These are phyloP conservation scores for Tilletia caries DNA, from an alignment of 1,284 basidiomycete genomes.

Conservation along the genomic window DNA sequence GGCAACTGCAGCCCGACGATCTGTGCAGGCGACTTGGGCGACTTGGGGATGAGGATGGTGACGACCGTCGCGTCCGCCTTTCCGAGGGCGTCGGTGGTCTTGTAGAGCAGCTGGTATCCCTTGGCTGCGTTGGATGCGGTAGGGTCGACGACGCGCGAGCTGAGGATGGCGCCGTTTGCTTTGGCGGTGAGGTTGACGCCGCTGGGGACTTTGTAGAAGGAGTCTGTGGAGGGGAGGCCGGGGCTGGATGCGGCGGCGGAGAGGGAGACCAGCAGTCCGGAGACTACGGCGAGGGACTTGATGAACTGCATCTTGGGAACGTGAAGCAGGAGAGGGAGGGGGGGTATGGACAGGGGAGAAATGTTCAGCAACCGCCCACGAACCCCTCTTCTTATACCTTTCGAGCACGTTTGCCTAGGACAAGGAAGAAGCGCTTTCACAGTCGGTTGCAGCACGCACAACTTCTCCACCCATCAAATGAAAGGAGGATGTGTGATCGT, in stretches of 20 bases:
- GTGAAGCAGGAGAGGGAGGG: background rate
- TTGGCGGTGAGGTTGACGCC: slow-evolving; percentile 19
- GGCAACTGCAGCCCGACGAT: slow-evolving; percentile 10
- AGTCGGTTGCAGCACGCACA: no score
- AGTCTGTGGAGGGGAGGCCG: slow-evolving; percentile 19
- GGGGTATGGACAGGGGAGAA: background rate
- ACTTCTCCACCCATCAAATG: no score
- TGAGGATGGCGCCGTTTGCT: slow-evolving; percentile 30
- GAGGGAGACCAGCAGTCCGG: background rate
- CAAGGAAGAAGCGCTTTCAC: no score
- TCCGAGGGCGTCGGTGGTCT: slow-evolving; percentile 31
- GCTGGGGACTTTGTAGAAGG: slow-evolving; percentile 37
- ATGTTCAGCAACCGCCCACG: no score
- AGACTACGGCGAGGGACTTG: background rate
- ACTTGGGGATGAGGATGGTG: slow-evolving; percentile 29
- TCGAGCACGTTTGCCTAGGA: no score
- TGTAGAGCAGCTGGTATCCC: slow-evolving; percentile 37
- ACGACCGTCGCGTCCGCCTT: slow-evolving; percentile 29
- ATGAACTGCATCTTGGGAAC: background rate
- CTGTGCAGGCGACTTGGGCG: background rate
- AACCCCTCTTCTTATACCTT: no score
- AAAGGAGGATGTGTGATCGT: no score
- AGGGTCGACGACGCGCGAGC: slow-evolving; percentile 25
- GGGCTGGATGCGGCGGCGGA: slow-evolving; percentile 1
- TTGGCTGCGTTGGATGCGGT: slow-evolving; percentile 12